Percentiles rank a stretch among this genome's conserved stretches.
These are phyloP conservation scores for Handroanthus guayacan DNA, from an alignment of 257 asterid genomes.

Conservation along the genomic window DNA sequence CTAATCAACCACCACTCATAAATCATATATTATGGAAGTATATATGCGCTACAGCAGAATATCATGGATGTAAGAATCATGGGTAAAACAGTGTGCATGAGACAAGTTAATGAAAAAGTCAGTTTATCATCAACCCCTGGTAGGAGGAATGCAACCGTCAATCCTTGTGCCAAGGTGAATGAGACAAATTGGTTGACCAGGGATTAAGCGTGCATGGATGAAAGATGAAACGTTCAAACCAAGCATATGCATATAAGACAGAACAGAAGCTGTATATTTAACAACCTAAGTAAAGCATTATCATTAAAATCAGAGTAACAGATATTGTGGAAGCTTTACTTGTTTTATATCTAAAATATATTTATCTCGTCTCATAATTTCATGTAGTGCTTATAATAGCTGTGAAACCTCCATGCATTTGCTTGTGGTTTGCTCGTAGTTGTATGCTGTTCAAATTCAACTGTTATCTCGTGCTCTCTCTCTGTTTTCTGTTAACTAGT, in stretches of 20 bases:
- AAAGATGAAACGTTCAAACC: too few species aligned
- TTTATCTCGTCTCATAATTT: neutral
- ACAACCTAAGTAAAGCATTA: neutral
- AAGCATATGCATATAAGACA: neutral
- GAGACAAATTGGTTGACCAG: too few species aligned
- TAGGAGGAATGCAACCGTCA: too few species aligned
- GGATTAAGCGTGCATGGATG: too few species aligned
- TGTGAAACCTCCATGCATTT: neutral
- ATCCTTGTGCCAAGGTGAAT: too few species aligned
- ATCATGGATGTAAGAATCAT: too few species aligned
- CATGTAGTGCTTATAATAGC: neutral
- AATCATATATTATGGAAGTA: too few species aligned
- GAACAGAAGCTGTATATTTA: neutral
- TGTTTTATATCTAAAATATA: neutral
- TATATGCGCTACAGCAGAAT: too few species aligned
- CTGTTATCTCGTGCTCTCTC: neutral
- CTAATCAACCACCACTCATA: neutral
- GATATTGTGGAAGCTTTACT: conserved; percentile 4
- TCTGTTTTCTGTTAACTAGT: conserved; percentile 11
- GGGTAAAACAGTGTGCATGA: too few species aligned
- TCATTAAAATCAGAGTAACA: neutral
- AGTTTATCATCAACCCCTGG: too few species aligned
- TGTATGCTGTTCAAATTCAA: neutral
- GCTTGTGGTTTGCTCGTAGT: neutral
- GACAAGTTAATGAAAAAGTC: too few species aligned